These are phyloP conservation scores for Botrytis fragariae DNA, from an alignment of 2,329 filamentous ascomycete genomes.

Conservation along the genomic window DNA sequence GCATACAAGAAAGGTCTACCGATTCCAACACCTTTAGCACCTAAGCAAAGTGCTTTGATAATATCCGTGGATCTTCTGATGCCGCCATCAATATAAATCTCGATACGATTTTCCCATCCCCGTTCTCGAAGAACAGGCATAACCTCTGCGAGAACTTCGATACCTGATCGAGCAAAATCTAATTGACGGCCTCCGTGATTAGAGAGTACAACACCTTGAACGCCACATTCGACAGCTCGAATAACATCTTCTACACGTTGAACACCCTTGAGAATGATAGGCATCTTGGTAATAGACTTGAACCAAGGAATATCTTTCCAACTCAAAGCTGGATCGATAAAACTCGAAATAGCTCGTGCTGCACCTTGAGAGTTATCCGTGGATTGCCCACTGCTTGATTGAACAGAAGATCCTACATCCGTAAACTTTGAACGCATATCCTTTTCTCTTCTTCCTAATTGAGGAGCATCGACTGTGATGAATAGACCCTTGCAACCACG, in stretches of 20 bases:
- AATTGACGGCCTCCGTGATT: slow-evolving; percentile 96
- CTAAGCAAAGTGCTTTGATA: slow-evolving; percentile 89
- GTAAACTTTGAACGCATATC: slow-evolving; percentile 95
- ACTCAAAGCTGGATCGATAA: slow-evolving; percentile 90
- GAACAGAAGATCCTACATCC: slow-evolving; percentile 79
- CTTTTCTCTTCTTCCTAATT: slow-evolving; percentile 92
- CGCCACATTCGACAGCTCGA: slow-evolving; percentile 74
- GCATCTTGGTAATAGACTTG: slow-evolving; percentile 83
- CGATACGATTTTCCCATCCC: slow-evolving; percentile 72
- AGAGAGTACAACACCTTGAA: slow-evolving; percentile 87
- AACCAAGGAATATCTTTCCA: slow-evolving; percentile 98
- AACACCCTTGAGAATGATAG: slow-evolving; percentile 93
- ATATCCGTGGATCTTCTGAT: slow-evolving; percentile 89
- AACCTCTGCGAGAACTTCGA: slow-evolving; percentile 90
- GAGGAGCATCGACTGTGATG: slow-evolving; percentile 96
- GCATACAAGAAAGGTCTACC: slow-evolving; percentile 93
- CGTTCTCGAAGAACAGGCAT: slow-evolving; percentile 79
- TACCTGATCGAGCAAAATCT: slow-evolving; percentile 82
- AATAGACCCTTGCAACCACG: slow-evolving; percentile 94
- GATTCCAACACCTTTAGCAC: slow-evolving; percentile 89
- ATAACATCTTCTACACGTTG: slow-evolving; percentile 95
- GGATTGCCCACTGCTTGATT: slow-evolving; percentile 60
- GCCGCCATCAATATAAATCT: slow-evolving; percentile 89
- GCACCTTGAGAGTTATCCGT: slow-evolving; percentile 90
- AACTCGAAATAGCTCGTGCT: slow-evolving; percentile 89